These are phyloP conservation scores for Clarireedia hainanense DNA, from an alignment of 2,329 filamentous ascomycete genomes.

Conservation along the genomic window DNA sequence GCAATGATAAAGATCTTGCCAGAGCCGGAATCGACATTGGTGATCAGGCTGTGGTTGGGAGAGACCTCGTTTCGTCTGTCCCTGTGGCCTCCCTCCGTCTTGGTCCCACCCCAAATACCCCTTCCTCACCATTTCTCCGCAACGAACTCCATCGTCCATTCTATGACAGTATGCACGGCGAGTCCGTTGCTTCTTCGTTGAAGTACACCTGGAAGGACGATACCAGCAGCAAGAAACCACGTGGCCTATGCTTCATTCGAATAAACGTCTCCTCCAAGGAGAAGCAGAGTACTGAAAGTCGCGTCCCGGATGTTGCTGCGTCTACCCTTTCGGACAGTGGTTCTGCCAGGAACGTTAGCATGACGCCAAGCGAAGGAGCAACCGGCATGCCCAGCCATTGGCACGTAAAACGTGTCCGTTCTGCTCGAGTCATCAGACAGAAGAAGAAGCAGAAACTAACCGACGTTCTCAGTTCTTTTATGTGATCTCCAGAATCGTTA, in stretches of 20 bases:
- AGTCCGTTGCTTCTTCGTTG: neutral
- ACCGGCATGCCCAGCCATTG: neutral
- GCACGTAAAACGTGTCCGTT: neutral
- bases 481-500: neutral
- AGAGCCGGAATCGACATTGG: conserved; percentile 17
- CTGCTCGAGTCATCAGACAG: neutral
- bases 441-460: neutral
- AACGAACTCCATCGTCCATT: neutral
- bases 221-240: neutral
- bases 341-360: neutral
- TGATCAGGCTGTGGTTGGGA: conserved; percentile 14
- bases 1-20: conserved; percentile 23
- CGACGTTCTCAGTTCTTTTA: neutral
- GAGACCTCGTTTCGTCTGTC: conserved; percentile 20
- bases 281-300: neutral
- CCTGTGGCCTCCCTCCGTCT: conserved; percentile 26
- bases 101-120: conserved; percentile 9
- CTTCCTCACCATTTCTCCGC: neutral
- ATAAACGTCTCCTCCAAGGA: neutral
- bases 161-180: neutral
- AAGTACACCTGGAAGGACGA: neutral
- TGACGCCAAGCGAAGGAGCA: neutral
- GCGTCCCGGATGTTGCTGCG: neutral
- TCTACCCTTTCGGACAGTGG: neutral
- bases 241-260: neutral